These are phyloP conservation scores for Lactifluus echinatus DNA, from an alignment of 768 basidiomycete genomes.

Conservation along the genomic window DNA sequence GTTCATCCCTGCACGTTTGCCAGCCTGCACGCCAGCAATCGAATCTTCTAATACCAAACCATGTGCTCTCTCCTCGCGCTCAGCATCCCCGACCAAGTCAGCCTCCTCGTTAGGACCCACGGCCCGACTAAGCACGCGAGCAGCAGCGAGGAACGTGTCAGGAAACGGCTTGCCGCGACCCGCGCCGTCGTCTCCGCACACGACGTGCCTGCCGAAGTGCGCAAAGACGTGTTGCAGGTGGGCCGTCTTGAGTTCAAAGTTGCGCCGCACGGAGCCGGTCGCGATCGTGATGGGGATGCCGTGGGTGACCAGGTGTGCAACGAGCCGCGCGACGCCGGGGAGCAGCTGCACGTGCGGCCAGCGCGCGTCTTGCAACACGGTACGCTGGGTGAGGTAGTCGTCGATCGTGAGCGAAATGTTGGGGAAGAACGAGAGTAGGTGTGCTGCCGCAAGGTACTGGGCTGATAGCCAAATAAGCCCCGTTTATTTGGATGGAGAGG, in stretches of 20 bases:
- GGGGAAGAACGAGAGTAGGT: slow-evolving; percentile 73
- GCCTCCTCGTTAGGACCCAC: slow-evolving; percentile 42
- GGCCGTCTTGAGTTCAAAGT: slow-evolving; percentile 58
- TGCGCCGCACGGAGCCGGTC: slow-evolving; percentile 61
- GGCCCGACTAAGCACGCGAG: slow-evolving; percentile 46
- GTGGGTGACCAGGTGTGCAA: slow-evolving; percentile 61
- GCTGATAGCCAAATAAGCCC: slow-evolving; percentile 34
- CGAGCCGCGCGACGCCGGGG: slow-evolving; percentile 63
- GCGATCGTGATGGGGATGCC: slow-evolving; percentile 73
- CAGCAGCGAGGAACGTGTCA: slow-evolving; percentile 73
- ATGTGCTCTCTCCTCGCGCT: slow-evolving; percentile 42
- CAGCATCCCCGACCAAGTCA: slow-evolving; percentile 28
- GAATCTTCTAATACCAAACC: slow-evolving; percentile 83
- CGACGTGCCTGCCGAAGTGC: slow-evolving; percentile 52
- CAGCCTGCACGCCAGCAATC: slow-evolving; percentile 68
- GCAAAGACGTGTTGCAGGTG: slow-evolving; percentile 52
- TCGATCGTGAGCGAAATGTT: slow-evolving; percentile 56
- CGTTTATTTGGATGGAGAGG: not conserved
- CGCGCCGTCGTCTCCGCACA: slow-evolving; percentile 63
- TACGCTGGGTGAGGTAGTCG: slow-evolving; percentile 49
- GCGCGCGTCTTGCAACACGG: slow-evolving; percentile 45
- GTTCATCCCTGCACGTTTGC: slow-evolving; percentile 78
- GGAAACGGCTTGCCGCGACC: slow-evolving; percentile 68
- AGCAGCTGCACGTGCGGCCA: slow-evolving; percentile 68
- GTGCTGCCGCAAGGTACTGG: slow-evolving; percentile 50